Percentiles rank a stretch among this genome's conserved stretches.
Evolutionary conservation across 345 rosid species (phyloP).

Genomic region (Eucalyptus tenuipes): DNA sequence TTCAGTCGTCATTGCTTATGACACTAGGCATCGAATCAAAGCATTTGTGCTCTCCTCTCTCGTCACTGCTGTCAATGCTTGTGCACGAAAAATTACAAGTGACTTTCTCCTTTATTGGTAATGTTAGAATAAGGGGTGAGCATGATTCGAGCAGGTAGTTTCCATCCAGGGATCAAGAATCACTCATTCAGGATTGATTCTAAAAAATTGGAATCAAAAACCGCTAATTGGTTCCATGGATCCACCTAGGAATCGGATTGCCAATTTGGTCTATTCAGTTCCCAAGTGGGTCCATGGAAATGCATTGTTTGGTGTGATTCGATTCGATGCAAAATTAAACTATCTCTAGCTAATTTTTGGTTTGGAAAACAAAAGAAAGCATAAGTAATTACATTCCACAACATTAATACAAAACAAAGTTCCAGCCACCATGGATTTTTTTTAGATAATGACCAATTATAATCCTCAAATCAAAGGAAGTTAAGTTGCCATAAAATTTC

Average conservation of each 20-base stretch:
- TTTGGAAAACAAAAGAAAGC: neutral
- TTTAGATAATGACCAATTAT: neutral
- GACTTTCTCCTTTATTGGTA: neutral
- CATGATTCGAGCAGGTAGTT: fast-evolving
- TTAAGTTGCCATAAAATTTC: neutral
- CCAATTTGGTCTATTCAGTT: fast-evolving
- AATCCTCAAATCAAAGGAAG: neutral
- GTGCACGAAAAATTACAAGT: neutral
- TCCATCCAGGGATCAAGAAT: fast-evolving
- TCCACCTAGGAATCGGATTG: neutral
- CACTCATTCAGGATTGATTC: neutral
- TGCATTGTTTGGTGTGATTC: neutral
- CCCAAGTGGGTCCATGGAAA: neutral
- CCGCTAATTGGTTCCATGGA: neutral
- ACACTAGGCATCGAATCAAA: neutral
- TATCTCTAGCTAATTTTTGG: neutral
- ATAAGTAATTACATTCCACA: neutral
- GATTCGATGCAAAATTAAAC: neutral
- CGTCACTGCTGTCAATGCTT: neutral
- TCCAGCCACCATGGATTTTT: neutral
- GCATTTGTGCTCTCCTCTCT: neutral
- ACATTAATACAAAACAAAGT: neutral
- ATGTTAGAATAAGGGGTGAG: neutral
- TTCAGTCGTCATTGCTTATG: neutral
- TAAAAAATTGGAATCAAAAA: fast-evolving